Conservation (phyloP, 768 basidiomycete species). For the Amanita fuliginea region DNA sequence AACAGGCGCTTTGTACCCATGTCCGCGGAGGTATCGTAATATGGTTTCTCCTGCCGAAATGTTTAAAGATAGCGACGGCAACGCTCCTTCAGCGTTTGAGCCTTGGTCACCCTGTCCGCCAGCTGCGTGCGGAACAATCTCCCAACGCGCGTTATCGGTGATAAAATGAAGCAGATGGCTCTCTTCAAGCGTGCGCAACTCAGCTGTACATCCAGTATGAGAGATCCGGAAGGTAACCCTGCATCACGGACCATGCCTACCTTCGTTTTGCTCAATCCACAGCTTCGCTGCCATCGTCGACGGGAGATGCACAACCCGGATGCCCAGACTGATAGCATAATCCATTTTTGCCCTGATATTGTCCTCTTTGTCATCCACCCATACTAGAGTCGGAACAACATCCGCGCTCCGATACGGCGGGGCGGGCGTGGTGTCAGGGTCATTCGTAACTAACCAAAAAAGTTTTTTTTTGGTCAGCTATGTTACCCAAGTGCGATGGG, state of each 20-base stretch:
- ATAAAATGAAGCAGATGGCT: conserved; percentile 16
- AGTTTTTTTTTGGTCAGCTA: no score
- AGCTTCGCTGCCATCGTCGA: conserved; percentile 18
- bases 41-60: conserved; percentile 16
- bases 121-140: neutral
- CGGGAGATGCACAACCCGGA: conserved; percentile 14
- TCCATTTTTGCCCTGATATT: conserved; percentile 10
- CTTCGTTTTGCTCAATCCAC: conserved; percentile 17
- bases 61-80: conserved; percentile 8
- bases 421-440: neutral
- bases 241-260: conserved; percentile 6
- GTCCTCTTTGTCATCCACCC: conserved; percentile 17
- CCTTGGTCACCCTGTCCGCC: no score
- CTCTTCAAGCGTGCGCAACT: conserved; percentile 14
- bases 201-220: conserved; percentile 8
- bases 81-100: neutral
- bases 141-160: conserved; percentile 18
- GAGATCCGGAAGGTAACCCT: neutral
- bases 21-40: conserved; percentile 15
- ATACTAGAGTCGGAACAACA: conserved; percentile 15
- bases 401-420: neutral
- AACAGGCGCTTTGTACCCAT: conserved; percentile 12
- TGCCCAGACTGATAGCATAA: conserved; percentile 10
- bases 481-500: no score
- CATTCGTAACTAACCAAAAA: neutral